Conservation (phyloP, 2,329 filamentous ascomycete species). For the Aspergillus pseudonomiae region DNA sequence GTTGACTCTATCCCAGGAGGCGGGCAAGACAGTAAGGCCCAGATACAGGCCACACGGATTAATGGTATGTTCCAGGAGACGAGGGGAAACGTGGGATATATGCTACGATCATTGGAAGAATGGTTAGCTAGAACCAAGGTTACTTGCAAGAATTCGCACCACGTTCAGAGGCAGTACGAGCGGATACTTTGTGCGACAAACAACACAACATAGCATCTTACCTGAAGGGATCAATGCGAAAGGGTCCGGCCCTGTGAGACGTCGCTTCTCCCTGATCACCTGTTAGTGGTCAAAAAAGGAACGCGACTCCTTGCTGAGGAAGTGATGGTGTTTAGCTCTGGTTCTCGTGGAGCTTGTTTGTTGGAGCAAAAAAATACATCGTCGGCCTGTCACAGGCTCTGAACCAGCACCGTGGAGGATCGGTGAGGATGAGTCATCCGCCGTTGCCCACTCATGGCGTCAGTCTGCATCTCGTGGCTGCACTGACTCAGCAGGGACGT, state of each 20-base stretch:
- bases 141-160: background rate
- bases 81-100: slow-evolving; percentile 2
- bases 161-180: background rate
- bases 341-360: background rate
- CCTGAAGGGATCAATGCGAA: slow-evolving; percentile 1
- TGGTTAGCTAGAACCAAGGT: slow-evolving; percentile 4
- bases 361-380: slow-evolving; percentile 6
- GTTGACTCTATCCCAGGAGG: slow-evolving; percentile 1
- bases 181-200: background rate
- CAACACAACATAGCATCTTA: slow-evolving; percentile 2
- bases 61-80: background rate
- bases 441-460: slow-evolving; percentile 22
- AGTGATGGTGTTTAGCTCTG: background rate
- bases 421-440: slow-evolving; percentile 15
- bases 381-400: slow-evolving; percentile 19
- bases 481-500: slow-evolving; percentile 17
- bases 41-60: background rate
- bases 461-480: slow-evolving; percentile 16
- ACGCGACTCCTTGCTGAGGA: slow-evolving; percentile 12
- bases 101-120: slow-evolving; percentile 6
- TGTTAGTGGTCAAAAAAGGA: background rate
- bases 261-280: background rate
- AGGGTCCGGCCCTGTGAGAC: slow-evolving; percentile 9
- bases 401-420: slow-evolving; percentile 23
- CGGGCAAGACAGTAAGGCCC: background rate